Conservation (phyloP, 1,284 basidiomycete species). For the Gymnopus androsaceus region DNA sequence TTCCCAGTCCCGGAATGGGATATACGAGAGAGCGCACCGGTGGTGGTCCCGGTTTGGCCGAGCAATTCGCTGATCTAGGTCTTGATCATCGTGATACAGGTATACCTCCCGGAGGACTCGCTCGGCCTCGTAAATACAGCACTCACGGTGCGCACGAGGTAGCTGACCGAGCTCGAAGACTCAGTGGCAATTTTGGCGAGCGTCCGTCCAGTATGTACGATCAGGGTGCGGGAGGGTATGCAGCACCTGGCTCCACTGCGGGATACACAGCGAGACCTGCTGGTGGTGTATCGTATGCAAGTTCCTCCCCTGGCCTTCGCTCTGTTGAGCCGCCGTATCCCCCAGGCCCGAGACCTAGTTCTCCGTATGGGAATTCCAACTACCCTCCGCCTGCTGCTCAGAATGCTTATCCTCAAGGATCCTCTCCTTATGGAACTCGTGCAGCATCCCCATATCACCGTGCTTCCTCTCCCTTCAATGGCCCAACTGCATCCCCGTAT, state of each 20-base stretch:
- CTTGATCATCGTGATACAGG: slow-evolving; percentile 10
- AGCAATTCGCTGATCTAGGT: slow-evolving; percentile 18
- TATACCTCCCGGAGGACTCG: slow-evolving; percentile 1
- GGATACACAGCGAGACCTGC: background rate
- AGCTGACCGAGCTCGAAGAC: slow-evolving; percentile 20
- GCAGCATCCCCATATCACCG: slow-evolving; percentile 30
- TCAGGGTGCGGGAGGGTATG: background rate
- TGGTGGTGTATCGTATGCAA: slow-evolving; percentile 8
- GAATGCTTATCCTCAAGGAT: slow-evolving; percentile 27
- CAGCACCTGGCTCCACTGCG: background rate
- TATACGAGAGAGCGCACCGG: slow-evolving; percentile 16
- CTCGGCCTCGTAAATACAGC: slow-evolving; percentile 16
- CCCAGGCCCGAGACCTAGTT: slow-evolving; percentile 27
- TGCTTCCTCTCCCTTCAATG: slow-evolving; percentile 22
- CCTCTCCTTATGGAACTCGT: slow-evolving; percentile 32
- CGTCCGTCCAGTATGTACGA: slow-evolving; percentile 10
- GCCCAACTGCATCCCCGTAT: slow-evolving; percentile 8
- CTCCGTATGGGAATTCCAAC: slow-evolving; percentile 34
- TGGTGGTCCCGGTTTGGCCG: slow-evolving; percentile 13
- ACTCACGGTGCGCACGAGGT: slow-evolving; percentile 10
- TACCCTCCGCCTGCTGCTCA: slow-evolving; percentile 35
- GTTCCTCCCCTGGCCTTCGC: slow-evolving; percentile 32
- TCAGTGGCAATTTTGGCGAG: slow-evolving; percentile 27
- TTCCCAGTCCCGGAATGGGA: slow-evolving; percentile 8
- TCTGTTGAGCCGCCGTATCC: slow-evolving; percentile 26